A percentile compares a stretch with the other conserved stretches of the same genome.
phyloP scores from a whole-genome alignment of 768 basidiomycete species.

The Astraeus odoratus region DNA sequence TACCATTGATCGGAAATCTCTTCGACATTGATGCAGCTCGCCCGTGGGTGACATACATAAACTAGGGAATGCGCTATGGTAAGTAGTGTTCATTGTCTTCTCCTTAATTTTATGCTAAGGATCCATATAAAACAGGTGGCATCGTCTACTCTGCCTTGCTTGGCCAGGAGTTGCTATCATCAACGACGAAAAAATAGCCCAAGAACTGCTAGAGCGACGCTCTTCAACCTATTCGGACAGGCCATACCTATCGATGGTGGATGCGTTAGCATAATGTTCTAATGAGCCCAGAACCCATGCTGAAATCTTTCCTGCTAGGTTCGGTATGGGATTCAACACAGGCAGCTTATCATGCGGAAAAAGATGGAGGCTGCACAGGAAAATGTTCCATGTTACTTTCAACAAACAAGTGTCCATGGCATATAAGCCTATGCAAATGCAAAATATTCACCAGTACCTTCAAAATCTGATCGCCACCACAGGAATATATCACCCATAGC shows the following conservation, averaged over 20 bases:
- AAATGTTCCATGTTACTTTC: slow-evolving; percentile 15
- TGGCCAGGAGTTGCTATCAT: slow-evolving; percentile 22
- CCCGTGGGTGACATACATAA: slow-evolving; percentile 27
- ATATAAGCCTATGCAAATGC: slow-evolving; percentile 13
- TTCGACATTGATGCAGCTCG: slow-evolving; percentile 17
- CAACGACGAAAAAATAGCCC: slow-evolving; percentile 16
- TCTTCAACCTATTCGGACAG: slow-evolving; percentile 23
- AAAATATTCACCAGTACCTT: slow-evolving; percentile 17
- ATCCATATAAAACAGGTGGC: slow-evolving; percentile 19
- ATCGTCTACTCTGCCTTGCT: slow-evolving; percentile 21
- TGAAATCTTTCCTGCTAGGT: slow-evolving; percentile 8
- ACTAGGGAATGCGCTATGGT: slow-evolving; percentile 29
- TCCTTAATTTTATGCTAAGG: background rate
- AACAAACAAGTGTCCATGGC: slow-evolving; percentile 8
- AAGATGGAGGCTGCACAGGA: slow-evolving; percentile 26
- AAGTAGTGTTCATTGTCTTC: background rate
- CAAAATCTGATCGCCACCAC: slow-evolving; percentile 17
- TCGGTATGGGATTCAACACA: slow-evolving; percentile 27
- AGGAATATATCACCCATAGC: slow-evolving; percentile 10
- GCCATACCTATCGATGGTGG: slow-evolving; percentile 15
- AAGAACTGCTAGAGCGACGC: slow-evolving; percentile 19
- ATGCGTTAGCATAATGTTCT: slow-evolving; percentile 9
- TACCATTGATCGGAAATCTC: slow-evolving; percentile 22
- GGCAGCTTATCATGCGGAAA: slow-evolving; percentile 24
- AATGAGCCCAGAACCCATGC: background rate